These are phyloP conservation scores for Mucuna pruriens DNA, from an alignment of 306 rosid species.

Conservation along the genomic window DNA sequence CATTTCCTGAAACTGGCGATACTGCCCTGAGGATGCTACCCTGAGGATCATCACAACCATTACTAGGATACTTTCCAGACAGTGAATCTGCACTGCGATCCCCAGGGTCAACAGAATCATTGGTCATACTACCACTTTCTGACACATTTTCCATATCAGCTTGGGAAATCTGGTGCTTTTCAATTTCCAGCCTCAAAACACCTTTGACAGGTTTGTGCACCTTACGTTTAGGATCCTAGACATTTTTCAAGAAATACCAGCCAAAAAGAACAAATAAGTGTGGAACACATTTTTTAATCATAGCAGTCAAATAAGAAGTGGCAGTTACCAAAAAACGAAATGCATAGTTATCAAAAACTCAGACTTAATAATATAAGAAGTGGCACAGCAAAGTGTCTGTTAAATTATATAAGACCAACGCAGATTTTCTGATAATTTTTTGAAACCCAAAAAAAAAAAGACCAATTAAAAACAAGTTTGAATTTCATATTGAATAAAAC, in stretches of 20 bases:
- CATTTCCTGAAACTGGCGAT: constrained; percentile 59
- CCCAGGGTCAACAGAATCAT: constrained; percentile 78
- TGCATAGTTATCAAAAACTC: not conserved
- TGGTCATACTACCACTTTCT: constrained; percentile 84
- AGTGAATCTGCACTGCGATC: constrained; percentile 66
- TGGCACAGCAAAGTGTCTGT: constrained; percentile 5
- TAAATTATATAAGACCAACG: not conserved
- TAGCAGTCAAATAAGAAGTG: not conserved
- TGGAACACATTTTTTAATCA: constrained; percentile 13
- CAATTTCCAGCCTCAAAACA: constrained; percentile 87
- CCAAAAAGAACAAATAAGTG: constrained; percentile 31
- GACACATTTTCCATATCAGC: constrained; percentile 85
- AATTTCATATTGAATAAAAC: constrained; percentile 3
- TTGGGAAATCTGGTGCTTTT: constrained; percentile 86
- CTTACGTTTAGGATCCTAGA: constrained; percentile 94
- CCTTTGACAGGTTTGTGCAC: constrained; percentile 97
- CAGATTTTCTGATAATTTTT: not conserved
- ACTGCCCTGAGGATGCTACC: constrained; percentile 70
- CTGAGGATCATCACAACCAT: constrained; percentile 81
- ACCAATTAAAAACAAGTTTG: constrained; percentile 1
- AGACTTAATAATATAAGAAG: constrained; percentile 3
- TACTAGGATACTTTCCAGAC: constrained; percentile 69
- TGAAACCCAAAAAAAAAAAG: not conserved
- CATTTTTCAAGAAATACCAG: constrained; percentile 31
- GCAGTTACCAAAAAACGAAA: constrained; percentile 5